A percentile compares a stretch with the other conserved stretches of the same genome.
phyloP scores from a whole-genome alignment of 2,329 filamentous ascomycete genomes.

The Aspergillus puulaauensis region DNA sequence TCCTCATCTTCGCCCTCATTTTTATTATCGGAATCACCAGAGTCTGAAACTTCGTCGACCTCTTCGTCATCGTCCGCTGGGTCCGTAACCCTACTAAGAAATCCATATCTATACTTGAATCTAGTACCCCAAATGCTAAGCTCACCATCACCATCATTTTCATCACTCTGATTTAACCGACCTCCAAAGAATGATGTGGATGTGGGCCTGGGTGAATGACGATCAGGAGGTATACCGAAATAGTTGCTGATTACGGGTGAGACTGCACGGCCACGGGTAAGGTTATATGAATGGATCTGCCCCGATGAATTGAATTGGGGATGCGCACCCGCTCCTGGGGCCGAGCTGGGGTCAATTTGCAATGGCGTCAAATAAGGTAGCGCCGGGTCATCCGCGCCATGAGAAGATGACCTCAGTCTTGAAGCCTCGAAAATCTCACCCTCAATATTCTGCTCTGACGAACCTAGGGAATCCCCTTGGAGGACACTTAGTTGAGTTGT shows the following conservation, averaged over 20 bases:
- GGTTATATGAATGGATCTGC: conserved; percentile 33
- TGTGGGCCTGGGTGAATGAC: conserved; percentile 29
- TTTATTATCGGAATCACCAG: conserved; percentile 36
- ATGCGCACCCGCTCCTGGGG: conserved; percentile 18
- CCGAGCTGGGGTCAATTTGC: conserved; percentile 29
- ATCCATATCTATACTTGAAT: conserved; percentile 39
- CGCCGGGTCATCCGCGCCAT: conserved; percentile 24
- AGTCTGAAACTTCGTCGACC: conserved; percentile 19
- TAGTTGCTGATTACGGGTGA: conserved; percentile 48
- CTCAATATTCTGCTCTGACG: conserved; percentile 25
- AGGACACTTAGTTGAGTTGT: conserved; percentile 44
- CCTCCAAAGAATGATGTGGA: conserved; percentile 30
- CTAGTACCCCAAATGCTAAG: conserved; percentile 59
- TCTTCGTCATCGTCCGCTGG: conserved; percentile 22
- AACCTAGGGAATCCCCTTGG: conserved; percentile 29
- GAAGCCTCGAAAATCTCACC: conserved; percentile 16
- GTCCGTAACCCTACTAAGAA: conserved; percentile 31
- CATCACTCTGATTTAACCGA: conserved; percentile 17
- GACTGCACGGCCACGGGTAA: conserved; percentile 40
- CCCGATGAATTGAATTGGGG: conserved; percentile 23
- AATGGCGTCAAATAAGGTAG: conserved; percentile 24
- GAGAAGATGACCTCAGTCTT: conserved; percentile 28
- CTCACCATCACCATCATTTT: conserved; percentile 57
- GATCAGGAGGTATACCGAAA: conserved; percentile 42
- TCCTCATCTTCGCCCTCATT: conserved; percentile 52